Conservation (phyloP, 1,139 yeast genomes). For the Candida tropicalis region DNA sequence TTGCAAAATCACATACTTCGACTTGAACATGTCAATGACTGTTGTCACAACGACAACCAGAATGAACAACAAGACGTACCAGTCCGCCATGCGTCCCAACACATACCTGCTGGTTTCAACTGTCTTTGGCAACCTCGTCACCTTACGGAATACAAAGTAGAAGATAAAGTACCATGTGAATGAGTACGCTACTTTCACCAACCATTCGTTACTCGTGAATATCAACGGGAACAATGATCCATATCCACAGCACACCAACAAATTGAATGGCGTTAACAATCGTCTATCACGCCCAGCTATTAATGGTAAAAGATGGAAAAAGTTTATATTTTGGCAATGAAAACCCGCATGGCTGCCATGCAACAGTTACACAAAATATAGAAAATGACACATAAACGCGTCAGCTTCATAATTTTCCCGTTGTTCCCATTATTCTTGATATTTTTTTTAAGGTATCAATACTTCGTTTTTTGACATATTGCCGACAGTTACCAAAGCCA, state of each 20-base stretch:
- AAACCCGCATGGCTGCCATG: too few relatives aligned
- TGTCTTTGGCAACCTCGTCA: slow-evolving; percentile 35
- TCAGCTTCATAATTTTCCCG: not conserved
- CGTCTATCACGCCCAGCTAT: slow-evolving; percentile 73
- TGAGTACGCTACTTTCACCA: slow-evolving; percentile 77
- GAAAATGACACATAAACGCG: slow-evolving; percentile 4
- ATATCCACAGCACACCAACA: slow-evolving; percentile 78
- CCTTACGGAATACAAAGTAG: slow-evolving; percentile 69
- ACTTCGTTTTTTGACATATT: not conserved
- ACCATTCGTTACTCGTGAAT: slow-evolving; percentile 78
- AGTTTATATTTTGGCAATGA: too few relatives aligned
- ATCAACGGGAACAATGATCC: slow-evolving; percentile 87
- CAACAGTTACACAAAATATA: not conserved
- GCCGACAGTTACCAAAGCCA: not conserved
- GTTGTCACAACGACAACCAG: slow-evolving; percentile 63
- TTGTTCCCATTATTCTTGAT: not conserved
- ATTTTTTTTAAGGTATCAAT: too few relatives aligned
- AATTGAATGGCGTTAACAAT: slow-evolving; percentile 65
- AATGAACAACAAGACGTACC: slow-evolving; percentile 68
- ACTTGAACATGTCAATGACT: slow-evolving; percentile 57
- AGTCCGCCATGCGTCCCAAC: slow-evolving; percentile 68
- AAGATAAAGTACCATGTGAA: slow-evolving; percentile 84
- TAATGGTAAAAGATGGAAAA: too few relatives aligned
- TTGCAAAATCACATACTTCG: slow-evolving; percentile 49
- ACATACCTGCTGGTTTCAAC: slow-evolving; percentile 40